These are phyloP conservation scores for Ophiostoma ulmi DNA, from an alignment of 2,329 filamentous ascomycete genomes.

Conservation along the genomic window DNA sequence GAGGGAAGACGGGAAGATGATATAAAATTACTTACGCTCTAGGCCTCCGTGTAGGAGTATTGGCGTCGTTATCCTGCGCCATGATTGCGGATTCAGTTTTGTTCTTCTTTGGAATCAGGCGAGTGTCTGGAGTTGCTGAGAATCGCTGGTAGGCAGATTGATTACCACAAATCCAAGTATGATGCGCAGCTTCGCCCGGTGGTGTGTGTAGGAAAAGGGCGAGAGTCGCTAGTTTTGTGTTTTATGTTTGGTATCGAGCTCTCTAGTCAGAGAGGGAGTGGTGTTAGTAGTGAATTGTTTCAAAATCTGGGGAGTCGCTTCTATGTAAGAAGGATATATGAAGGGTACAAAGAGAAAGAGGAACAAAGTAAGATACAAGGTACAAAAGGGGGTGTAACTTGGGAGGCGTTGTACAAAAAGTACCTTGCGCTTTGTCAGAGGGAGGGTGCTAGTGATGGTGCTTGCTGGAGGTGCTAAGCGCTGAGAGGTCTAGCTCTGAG, in stretches of 20 bases:
- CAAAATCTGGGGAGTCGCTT: background rate
- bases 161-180: constrained; percentile 16
- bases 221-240: background rate
- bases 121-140: background rate
- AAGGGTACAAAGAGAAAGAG: background rate
- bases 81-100: constrained; percentile 11
- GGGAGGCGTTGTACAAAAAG: background rate
- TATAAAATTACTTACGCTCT: constrained; percentile 15
- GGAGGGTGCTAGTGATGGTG: background rate
- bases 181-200: constrained; percentile 15
- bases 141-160: background rate
- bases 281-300: constrained; percentile 8
- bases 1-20: background rate
- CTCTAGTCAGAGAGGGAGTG: background rate
- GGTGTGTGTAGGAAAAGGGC: background rate
- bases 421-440: constrained; percentile 6
- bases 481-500: background rate
- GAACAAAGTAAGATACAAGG: background rate
- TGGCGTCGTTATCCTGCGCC: constrained; percentile 18
- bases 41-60: constrained; percentile 22
- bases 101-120: constrained; percentile 15
- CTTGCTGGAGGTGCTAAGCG: background rate
- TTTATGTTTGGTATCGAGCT: background rate
- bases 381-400: constrained; percentile 5
- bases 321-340: constrained; percentile 5